These are phyloP conservation scores for Sistotremastrum suecicum DNA, from an alignment of 768 basidiomycete genomes.

Conservation along the genomic window DNA sequence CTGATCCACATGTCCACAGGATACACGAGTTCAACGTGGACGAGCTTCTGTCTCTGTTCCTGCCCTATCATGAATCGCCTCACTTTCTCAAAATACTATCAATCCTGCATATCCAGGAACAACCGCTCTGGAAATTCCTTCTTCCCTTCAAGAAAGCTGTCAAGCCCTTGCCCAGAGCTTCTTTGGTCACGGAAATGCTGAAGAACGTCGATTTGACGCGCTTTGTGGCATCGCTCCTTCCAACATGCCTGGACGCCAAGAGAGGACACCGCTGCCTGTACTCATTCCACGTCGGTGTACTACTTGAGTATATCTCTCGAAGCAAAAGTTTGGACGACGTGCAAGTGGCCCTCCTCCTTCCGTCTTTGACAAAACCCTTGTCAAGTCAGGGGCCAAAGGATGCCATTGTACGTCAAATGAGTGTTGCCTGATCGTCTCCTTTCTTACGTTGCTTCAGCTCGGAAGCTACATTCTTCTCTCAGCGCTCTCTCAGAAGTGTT, in stretches of 20 bases:
- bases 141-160: constrained; percentile 64
- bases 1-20: constrained; percentile 25
- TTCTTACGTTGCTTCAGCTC: constrained; percentile 28
- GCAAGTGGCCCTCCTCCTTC: constrained; percentile 46
- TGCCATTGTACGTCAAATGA: constrained; percentile 30
- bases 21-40: constrained; percentile 89
- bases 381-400: constrained; percentile 25
- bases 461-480: constrained; percentile 63
- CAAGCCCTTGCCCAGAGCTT: constrained; percentile 54
- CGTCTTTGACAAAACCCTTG: constrained; percentile 48
- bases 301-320: constrained; percentile 66
- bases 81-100: constrained; percentile 90
- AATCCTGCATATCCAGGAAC: constrained; percentile 63
- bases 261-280: constrained; percentile 58
- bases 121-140: constrained; percentile 55
- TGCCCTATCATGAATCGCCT: constrained; percentile 90
- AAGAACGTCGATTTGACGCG: constrained; percentile 57
- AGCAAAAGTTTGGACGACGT: constrained; percentile 48
- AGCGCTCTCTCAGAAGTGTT: constrained; percentile 51
- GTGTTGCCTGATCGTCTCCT: background rate
- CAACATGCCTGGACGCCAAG: constrained; percentile 27
- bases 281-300: constrained; percentile 66
- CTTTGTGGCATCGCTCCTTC: constrained; percentile 53
- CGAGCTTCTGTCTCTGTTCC: constrained; percentile 61
- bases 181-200: constrained; percentile 67